Percentiles rank a stretch among this genome's conserved stretches.
phyloP scores from a whole-genome alignment of 805 yeast genomes.

The Myxozyma vanderwaltii region DNA sequence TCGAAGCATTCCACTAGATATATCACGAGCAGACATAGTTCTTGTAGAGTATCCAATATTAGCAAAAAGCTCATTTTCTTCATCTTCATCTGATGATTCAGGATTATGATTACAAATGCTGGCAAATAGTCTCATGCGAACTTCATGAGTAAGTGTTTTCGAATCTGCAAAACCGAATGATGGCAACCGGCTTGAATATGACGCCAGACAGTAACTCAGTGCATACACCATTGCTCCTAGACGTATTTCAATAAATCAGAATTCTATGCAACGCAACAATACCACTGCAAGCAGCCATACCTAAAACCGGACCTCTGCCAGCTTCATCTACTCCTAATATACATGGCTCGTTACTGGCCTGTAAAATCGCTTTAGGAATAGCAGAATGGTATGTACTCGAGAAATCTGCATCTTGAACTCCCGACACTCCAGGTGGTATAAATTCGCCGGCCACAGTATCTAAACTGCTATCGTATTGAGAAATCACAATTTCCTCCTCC shows the following conservation, averaged over 20 bases:
- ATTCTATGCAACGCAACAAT: neutral
- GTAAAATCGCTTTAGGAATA: constrained; percentile 21
- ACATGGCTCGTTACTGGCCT: constrained; percentile 32
- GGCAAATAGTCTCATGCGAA: constrained; percentile 63
- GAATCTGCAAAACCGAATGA: constrained; percentile 90
- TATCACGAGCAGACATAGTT: constrained; percentile 82
- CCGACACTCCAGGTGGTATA: constrained; percentile 24
- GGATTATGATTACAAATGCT: constrained; percentile 51
- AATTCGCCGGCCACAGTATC: constrained; percentile 6
- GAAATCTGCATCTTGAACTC: constrained; percentile 8
- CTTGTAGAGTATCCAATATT: constrained; percentile 88
- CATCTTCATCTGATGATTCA: neutral
- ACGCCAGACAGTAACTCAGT: constrained; percentile 68
- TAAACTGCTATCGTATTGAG: neutral
- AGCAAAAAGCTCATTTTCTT: constrained; percentile 47
- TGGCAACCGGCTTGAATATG: constrained; percentile 53
- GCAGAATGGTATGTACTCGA: constrained; percentile 30
- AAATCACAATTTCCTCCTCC: neutral
- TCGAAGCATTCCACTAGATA: constrained; percentile 83
- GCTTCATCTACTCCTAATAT: constrained; percentile 96
- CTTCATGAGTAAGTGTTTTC: constrained; percentile 74
- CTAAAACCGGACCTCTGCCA: constrained; percentile 96
- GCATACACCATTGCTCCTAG: constrained; percentile 91
- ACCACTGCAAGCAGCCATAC: constrained; percentile 41
- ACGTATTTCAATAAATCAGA: neutral